Conservation (phyloP, 768 basidiomycete genomes). For the Leccinum truebloodii region DNA sequence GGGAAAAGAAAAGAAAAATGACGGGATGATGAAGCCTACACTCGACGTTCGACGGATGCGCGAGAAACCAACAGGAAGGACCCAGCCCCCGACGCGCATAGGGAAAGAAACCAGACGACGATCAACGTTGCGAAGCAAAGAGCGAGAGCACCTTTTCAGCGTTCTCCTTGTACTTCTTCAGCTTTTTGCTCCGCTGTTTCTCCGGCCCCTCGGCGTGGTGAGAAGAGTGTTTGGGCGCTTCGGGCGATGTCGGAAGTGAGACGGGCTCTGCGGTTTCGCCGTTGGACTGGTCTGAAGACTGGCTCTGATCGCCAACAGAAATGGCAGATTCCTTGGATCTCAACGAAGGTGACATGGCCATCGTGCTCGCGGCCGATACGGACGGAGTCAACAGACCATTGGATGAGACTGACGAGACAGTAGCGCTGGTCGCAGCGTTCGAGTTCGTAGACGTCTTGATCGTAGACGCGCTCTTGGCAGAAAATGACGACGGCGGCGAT, state of each 20-base stretch:
- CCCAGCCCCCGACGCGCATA: slow-evolving; percentile 24
- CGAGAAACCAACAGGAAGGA: slow-evolving; percentile 22
- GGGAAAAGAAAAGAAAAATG: slow-evolving; percentile 18
- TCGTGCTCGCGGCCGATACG: slow-evolving; percentile 49
- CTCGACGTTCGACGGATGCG: slow-evolving; percentile 20
- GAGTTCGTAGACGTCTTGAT: slow-evolving; percentile 44
- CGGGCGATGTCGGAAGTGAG: slow-evolving; percentile 29
- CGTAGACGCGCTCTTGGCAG: slow-evolving; percentile 31
- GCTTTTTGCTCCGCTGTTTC: slow-evolving; percentile 68
- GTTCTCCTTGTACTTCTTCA: slow-evolving; percentile 86
- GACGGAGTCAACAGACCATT: slow-evolving; percentile 64
- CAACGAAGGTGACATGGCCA: slow-evolving; percentile 61
- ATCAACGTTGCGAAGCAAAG: slow-evolving; percentile 70
- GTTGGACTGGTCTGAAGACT: slow-evolving; percentile 73
- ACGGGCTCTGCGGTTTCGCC: slow-evolving; percentile 40
- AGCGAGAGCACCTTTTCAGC: slow-evolving; percentile 84
- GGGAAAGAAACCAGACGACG: slow-evolving; percentile 14
- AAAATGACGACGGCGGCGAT: slow-evolving; percentile 51
- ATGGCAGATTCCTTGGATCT: slow-evolving; percentile 79
- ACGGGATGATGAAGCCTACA: slow-evolving; percentile 22
- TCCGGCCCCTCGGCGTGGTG: slow-evolving; percentile 47
- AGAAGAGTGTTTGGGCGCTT: slow-evolving; percentile 33
- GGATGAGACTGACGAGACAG: slow-evolving; percentile 40
- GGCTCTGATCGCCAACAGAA: slow-evolving; percentile 70
- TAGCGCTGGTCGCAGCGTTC: slow-evolving; percentile 39